Percentiles rank a stretch among this genome's conserved stretches.
Conservation (phyloP, 352 stramenopile species). For the Pythium sp. region DNA sequence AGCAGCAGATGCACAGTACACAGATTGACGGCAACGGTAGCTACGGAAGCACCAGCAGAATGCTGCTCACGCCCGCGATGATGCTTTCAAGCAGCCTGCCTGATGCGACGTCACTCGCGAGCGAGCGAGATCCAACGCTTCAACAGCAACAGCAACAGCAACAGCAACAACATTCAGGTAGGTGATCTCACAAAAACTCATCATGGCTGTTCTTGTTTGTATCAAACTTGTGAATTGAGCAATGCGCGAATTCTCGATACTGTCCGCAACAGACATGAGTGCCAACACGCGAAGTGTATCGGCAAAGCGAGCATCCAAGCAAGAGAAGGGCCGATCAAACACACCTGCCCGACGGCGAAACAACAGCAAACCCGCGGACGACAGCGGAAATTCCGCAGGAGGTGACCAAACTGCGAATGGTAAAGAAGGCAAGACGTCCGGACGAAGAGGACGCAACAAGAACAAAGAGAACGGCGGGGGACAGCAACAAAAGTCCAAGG, state of each 20-base stretch:
- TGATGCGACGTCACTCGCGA: conserved; percentile 28
- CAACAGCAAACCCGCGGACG: conserved; percentile 28
- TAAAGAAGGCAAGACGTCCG: conserved; percentile 14
- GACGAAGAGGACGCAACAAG: conserved; percentile 37
- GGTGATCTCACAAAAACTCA: not conserved
- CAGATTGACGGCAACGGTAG: conserved; percentile 15
- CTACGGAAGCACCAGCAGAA: conserved; percentile 31
- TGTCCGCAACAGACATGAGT: not conserved
- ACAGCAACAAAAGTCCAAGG: conserved; percentile 42
- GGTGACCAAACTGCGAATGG: not conserved
- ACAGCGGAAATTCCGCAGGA: conserved; percentile 10
- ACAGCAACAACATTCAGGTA: not conserved
- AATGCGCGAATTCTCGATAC: not conserved
- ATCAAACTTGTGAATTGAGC: not conserved
- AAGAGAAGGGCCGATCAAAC: conserved; percentile 36
- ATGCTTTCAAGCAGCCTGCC: conserved; percentile 69
- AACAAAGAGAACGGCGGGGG: conserved; percentile 21
- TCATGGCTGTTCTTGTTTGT: not conserved
- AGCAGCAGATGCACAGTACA: conserved; percentile 8
- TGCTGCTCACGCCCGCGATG: conserved; percentile 68
- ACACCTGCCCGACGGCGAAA: conserved; percentile 39
- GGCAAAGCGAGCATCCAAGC: conserved; percentile 44
- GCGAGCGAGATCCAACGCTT: not conserved
- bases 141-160: conserved; percentile 7
- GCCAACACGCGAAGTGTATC: conserved; percentile 38